A percentile compares a stretch with the other conserved stretches of the same genome.
Evolutionary conservation across 371 early-diverging fungal species (phyloP).

Genomic region (Fennellomyces sp.): DNA sequence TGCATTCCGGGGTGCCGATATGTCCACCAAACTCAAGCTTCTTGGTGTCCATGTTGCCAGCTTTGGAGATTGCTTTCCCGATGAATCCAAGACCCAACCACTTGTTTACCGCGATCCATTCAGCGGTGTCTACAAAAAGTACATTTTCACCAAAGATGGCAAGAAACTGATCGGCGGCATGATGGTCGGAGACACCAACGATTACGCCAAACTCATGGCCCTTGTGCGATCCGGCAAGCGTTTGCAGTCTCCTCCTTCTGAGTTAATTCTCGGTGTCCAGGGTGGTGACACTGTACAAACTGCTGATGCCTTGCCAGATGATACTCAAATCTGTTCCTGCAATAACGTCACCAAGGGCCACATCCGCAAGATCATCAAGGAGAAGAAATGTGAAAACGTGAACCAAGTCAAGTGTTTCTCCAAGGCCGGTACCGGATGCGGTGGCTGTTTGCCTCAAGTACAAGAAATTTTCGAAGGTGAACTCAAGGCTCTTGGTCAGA

Average conservation of each 20-base stretch:
- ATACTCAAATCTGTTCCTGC: constrained; percentile 74
- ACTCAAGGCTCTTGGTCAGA: constrained; percentile 58
- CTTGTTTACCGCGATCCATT: constrained; percentile 66
- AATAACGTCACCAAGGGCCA: constrained; percentile 69
- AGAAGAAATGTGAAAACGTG: constrained; percentile 48
- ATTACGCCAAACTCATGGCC: constrained; percentile 62
- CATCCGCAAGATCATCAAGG: constrained; percentile 46
- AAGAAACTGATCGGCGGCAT: constrained; percentile 71
- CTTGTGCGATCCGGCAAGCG: constrained; percentile 50
- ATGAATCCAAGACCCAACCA: constrained; percentile 30
- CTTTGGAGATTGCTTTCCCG: constrained; percentile 70
- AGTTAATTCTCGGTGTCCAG: constrained; percentile 61
- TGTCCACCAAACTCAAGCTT: constrained; percentile 73
- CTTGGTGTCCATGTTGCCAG: constrained; percentile 72
- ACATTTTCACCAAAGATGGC: constrained; percentile 65
- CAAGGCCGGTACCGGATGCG: constrained; percentile 62
- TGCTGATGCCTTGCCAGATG: constrained; percentile 60
- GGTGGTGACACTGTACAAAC: constrained; percentile 28
- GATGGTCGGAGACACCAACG: constrained; percentile 68
- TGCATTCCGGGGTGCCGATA: constrained; percentile 60
- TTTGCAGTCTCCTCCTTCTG: constrained; percentile 53
- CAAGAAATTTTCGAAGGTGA: constrained; percentile 61
- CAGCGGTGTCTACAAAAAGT: constrained; percentile 62
- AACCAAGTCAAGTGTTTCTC: constrained; percentile 62
- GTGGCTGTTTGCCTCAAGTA: constrained; percentile 66